A percentile compares a stretch with the other conserved stretches of the same genome.
phyloP scores from a whole-genome alignment of 352 stramenopile species.

The Thalassiosira pacifica region DNA sequence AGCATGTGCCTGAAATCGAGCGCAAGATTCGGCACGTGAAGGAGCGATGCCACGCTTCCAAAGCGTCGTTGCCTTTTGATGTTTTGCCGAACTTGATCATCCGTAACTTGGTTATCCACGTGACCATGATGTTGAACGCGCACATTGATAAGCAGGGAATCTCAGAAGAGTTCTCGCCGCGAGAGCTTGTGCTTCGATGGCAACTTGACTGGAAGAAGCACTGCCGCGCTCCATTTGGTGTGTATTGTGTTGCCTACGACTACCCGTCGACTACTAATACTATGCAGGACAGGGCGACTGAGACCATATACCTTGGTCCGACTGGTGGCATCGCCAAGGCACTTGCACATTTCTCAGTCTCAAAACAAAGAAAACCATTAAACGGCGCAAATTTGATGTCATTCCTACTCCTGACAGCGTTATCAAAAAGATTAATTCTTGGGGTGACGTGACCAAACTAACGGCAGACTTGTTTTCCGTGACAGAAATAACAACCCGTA shows the following conservation, averaged over 20 bases:
- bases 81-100: background rate
- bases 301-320: conserved; percentile 38
- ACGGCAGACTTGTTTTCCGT: background rate
- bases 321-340: conserved; percentile 41
- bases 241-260: conserved; percentile 64
- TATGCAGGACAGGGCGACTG: background rate
- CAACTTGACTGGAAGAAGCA: conserved; percentile 57
- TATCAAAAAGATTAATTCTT: background rate
- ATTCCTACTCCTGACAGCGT: background rate
- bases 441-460: background rate
- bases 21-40: conserved; percentile 20
- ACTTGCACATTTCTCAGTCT: conserved; percentile 30
- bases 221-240: conserved; percentile 49
- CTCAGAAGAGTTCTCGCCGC: conserved; percentile 13
- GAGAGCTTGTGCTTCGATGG: conserved; percentile 31
- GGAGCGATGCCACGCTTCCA: background rate
- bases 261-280: conserved; percentile 32
- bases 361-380: conserved; percentile 26
- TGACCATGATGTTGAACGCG: conserved; percentile 28
- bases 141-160: conserved; percentile 17
- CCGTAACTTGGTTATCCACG: background rate
- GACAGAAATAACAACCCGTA: background rate
- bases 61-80: background rate
- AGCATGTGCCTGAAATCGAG: conserved; percentile 42
- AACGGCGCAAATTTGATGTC: conserved; percentile 4